Evolutionary conservation across 176 grass and related monocot genomes (phyloP), one percentile per base, ranked within the genome.

Genomic region (Saccharum officinarum): DNA sequence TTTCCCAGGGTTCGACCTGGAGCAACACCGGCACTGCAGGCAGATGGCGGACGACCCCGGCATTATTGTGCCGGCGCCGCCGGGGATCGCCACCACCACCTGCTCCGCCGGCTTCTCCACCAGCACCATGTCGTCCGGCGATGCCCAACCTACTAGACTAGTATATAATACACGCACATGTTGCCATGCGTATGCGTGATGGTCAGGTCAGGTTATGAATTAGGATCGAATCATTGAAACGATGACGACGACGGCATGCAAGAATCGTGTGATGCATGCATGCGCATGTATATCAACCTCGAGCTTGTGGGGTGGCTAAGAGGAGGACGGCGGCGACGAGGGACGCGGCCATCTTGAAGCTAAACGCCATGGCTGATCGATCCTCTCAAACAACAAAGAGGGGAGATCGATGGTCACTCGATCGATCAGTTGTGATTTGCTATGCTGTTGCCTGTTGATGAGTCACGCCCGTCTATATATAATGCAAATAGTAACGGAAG

Each of bases 1-100:
- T 5, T 23, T 49, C 20, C 28, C 10, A 17, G 77, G 68, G 69
- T 2, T 40, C 10, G 68, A 18, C 76, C 0, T 86, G 14, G 68
- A 65, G 42, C 84, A 86, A 42, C 77, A 80, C 41, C 7, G 41
- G 42, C 84, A 80, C 68, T 73, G 22, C 55, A 86, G 31, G 31
- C 84, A 86, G 14, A 65, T 0, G n/a, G n/a, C n/a, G 0, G 76
- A 7, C 28, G 49, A 31, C 7, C 25, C 52, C 67, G 40, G 26
- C 67, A 13, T 4, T 8, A n/a, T 72, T 13, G 64, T 26, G 10
- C 0, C 77, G 16, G 62, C 55, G 11, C 12, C 25, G 23, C 73
- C 10, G 44, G 52, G 1, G 20, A 71, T 38, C 8, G 25, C 17
- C 37, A 23, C 65, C 76, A 39, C 6, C 67, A 67, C n/a, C 72